Percentiles rank a stretch among this genome's conserved stretches.
Conservation (phyloP, 139 green algal genomes). For the Micromonas pusilla region DNA sequence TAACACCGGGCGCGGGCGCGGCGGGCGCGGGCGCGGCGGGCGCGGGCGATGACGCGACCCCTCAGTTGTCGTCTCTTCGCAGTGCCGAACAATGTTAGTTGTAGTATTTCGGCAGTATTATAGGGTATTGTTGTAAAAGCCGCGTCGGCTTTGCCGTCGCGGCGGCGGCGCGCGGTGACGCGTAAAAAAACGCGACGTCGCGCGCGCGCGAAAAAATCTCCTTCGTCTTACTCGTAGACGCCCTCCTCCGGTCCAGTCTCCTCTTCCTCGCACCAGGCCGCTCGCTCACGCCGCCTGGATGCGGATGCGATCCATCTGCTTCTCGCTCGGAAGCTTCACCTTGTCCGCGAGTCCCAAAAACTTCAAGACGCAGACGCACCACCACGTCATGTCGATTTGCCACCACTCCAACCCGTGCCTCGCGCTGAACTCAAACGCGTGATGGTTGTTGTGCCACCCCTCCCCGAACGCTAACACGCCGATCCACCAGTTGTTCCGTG, state of each 20-base stretch:
- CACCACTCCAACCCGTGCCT: slow-evolving; percentile 65
- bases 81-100: no score
- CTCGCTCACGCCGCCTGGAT: slow-evolving; percentile 9
- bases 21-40: no score
- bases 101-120: no score
- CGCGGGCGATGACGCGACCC: no score
- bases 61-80: no score
- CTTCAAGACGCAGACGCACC: slow-evolving; percentile 39
- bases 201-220: no score
- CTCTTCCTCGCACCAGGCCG: not conserved
- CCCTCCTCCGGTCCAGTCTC: not conserved
- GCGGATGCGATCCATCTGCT: slow-evolving; percentile 38
- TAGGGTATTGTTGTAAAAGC: no score
- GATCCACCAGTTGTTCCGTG: slow-evolving; percentile 81
- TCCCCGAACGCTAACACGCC: slow-evolving; percentile 85
- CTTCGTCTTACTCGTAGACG: not conserved
- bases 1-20: no score
- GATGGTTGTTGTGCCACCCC: slow-evolving; percentile 97
- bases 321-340: slow-evolving; percentile 39
- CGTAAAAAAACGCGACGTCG: no score
- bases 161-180: no score
- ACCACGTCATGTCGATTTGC: slow-evolving; percentile 58
- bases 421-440: slow-evolving; percentile 64
- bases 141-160: no score
- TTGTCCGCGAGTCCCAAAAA: slow-evolving; percentile 44